Evolutionary conservation across 225 moss, liverwort and hornwort genomes (phyloP), one percentile per base, ranked within the genome.

Genomic region (Bryoerythrophyllum caledonicum): DNA sequence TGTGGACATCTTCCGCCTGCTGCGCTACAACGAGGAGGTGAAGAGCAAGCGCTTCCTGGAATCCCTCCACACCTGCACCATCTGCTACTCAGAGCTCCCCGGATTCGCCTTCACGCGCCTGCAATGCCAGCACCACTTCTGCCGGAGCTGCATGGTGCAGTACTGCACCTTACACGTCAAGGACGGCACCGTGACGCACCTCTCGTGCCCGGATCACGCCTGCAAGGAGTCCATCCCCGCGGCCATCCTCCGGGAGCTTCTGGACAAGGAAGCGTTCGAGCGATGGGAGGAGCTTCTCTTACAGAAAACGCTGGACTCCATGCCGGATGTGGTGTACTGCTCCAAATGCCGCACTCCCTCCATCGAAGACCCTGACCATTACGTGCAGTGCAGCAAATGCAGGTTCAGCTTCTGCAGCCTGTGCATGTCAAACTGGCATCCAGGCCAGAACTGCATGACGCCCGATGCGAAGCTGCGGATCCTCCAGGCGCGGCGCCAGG

Each of bases 271-370:
- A 44, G 63, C 82, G 32, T 93, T 93, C 54, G 73, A 81, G 54
- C 76, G 91, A 46, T 93, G 93, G 93, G 93, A 93, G 10, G 77
- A 79, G 4, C 79, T 93, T 41, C 75, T 91, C 65, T 67, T 93
- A 32, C 89, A 89, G 52, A 87, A 87, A 49, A 85, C 94, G 3
- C 60, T 94, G 32, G 90, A 94, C 77, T 78, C 87, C 28, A 94
- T 94, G 94, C 38, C 82, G 35, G 94, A 94, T 76, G 88, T 94
- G 67, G 81, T 88, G 30, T 90, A 94, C 60, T 94, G 94, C 70
- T 88, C 87, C 13, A 91, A 90, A 43, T 94, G 94, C 72, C 78
- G 81, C 30, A 86, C 67, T 0, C 81, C 87, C 34, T 83, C 88
- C 65, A 90, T 94, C 56, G 94, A 94, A 83, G 94, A 94, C 52